Evolutionary conservation across 2,329 filamentous ascomycete genomes (phyloP), one percentile per base, ranked within the genome.

Genomic region (Xylaria sp.): DNA sequence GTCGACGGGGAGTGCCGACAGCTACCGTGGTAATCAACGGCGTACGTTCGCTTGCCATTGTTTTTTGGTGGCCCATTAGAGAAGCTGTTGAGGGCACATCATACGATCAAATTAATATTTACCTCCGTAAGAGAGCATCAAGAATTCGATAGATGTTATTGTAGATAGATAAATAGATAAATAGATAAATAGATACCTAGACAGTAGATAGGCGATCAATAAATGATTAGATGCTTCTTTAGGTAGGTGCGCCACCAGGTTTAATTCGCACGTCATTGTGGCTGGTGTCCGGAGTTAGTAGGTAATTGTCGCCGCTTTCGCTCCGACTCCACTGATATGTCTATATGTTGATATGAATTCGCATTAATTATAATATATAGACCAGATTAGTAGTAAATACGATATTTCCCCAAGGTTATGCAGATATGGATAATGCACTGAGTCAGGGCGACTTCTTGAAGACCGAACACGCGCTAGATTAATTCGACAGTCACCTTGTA

Each of bases 1-100:
- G 83, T 71, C 80, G 83, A 74, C 83, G 83, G 68, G 83, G 82
- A 70, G 86, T 79, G 67, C 83, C 83, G 73, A 90, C 83, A 20
- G 77, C 85, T 67, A 92, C 87, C 60, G 87, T 89, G 74, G 89
- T 84, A 70, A 93, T 86, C 74, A 93, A 84, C 66, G 91, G 91
- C 59, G 90, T 92, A 65, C 83, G 83, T 82, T 93, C 90, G 78
- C 83, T 73, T 23, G 81, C 72, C 82, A 83, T 83, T 67, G 73
- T 80, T 36, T 74, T 74, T 71, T 74, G 69, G 56, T 59, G 46
- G 40, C 57, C 54, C 65, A 58, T 66, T 56, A 60, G 60, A 51
- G 46, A 49, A 20, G 36, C 13, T 4, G 48, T 59, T 20, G 40
- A 48, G 53, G 40, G 53, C 17, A 40, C 63, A 62, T 68, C 26